phyloP scores from a whole-genome alignment of 768 basidiomycete genomes.

The Sarcomyxa edulis region DNA sequence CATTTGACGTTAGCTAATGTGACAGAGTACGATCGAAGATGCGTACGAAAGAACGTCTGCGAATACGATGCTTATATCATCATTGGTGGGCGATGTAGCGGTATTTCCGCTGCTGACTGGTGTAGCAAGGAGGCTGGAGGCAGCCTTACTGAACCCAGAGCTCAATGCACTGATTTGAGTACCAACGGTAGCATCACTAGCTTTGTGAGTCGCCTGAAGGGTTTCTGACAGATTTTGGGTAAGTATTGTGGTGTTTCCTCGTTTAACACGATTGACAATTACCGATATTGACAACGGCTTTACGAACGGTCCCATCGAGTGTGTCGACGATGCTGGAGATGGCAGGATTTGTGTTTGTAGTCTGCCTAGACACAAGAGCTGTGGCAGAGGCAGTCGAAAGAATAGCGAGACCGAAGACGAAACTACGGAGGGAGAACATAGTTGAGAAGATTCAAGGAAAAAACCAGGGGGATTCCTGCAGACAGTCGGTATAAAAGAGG shows the following conservation, averaged over 20 bases:
- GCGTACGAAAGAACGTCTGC: conserved; percentile 25
- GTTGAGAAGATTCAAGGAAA: conserved; percentile 6
- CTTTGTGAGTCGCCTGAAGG: conserved; percentile 23
- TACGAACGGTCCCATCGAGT: conserved; percentile 17
- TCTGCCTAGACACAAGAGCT: conserved; percentile 21
- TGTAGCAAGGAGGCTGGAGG: conserved; percentile 15
- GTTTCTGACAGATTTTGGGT: conserved; percentile 14
- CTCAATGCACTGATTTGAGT: conserved; percentile 19
- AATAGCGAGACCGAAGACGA: conserved; percentile 20
- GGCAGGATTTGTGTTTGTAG: conserved; percentile 25
- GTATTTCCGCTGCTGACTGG: conserved; percentile 26
- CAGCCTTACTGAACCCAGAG: conserved; percentile 19
- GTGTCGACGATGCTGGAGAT: conserved; percentile 21
- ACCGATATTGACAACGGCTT: conserved; percentile 21
- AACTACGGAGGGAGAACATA: conserved; percentile 24
- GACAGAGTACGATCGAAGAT: background rate
- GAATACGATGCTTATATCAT: conserved; percentile 26
- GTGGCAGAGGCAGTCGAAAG: conserved; percentile 22
- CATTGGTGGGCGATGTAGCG: conserved; percentile 26
- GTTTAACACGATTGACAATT: conserved; percentile 2
- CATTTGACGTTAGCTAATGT: background rate
- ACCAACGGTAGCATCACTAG: conserved; percentile 23
- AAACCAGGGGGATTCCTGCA: too few species aligned
- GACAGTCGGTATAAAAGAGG: too few species aligned
- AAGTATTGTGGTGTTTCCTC: background rate